phyloP scores from a whole-genome alignment of 2,329 filamentous ascomycete species.

The Orbilia quercus region DNA sequence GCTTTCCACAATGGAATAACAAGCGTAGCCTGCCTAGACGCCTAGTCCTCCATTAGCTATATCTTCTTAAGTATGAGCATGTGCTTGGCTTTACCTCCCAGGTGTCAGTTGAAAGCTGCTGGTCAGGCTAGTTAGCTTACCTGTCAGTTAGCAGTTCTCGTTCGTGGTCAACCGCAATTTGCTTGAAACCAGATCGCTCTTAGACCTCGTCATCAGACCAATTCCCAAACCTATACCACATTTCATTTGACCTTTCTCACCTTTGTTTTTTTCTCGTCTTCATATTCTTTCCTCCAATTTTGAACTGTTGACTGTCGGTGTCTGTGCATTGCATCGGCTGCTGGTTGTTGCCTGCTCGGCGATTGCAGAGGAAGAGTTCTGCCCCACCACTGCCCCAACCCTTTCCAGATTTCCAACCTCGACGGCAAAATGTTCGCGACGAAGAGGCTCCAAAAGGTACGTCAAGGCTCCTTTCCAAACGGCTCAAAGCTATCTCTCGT shows the following conservation, averaged over 20 bases:
- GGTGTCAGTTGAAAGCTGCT: not conserved
- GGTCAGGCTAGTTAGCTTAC: too few species aligned
- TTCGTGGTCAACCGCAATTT: conserved; percentile 13
- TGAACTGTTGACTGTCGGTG: conserved; percentile 1
- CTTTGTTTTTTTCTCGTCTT: conserved; percentile 3
- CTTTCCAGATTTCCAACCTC: conserved; percentile 10
- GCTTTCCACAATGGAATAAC: not conserved
- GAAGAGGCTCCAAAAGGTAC: conserved; percentile 64
- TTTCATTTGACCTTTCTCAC: conserved; percentile 1
- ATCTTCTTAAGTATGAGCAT: not conserved
- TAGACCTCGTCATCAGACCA: not conserved
- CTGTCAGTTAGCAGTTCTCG: too few species aligned
- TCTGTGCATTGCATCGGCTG: conserved; percentile 3
- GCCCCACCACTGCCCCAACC: conserved; percentile 37
- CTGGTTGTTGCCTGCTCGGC: conserved; percentile 22
- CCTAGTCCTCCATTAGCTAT: not conserved
- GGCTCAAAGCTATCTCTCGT: not conserved
- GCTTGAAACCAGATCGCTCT: conserved; percentile 20
- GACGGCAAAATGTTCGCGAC: conserved; percentile 58
- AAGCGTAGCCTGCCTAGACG: not conserved
- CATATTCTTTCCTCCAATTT: not conserved
- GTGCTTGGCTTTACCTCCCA: conserved; percentile 2
- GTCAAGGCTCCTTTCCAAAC: conserved; percentile 60
- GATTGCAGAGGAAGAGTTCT: conserved; percentile 11
- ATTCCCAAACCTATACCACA: not conserved